These are phyloP conservation scores for Myriosclerotinia scirpicola DNA, from an alignment of 2,329 filamentous ascomycete genomes.

Conservation along the genomic window DNA sequence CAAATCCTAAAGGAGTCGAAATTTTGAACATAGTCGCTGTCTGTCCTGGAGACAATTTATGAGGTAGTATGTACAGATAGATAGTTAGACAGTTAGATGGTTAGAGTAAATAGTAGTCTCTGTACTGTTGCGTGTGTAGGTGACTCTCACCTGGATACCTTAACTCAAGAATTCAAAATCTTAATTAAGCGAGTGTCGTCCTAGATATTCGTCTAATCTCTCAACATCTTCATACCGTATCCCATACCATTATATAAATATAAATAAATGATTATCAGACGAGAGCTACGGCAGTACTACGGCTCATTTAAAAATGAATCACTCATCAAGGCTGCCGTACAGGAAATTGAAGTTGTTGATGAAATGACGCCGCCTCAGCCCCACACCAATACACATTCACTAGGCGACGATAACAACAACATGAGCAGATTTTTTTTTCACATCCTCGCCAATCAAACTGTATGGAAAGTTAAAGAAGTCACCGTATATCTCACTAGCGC, in stretches of 20 bases:
- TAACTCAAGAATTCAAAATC: no score
- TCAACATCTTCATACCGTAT: background rate
- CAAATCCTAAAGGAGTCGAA: no score
- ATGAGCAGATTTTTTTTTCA: background rate
- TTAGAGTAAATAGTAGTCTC: no score
- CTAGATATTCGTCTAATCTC: conserved; percentile 10
- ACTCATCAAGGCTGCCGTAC: background rate
- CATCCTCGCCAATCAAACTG: background rate
- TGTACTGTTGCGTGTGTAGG: no score
- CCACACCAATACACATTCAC: background rate
- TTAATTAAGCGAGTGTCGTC: background rate
- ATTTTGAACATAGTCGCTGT: no score
- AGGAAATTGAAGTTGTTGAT: background rate
- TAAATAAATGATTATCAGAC: background rate
- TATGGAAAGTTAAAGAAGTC: background rate
- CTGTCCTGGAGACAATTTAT: no score
- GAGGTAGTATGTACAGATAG: no score
- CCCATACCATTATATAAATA: background rate
- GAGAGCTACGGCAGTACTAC: background rate
- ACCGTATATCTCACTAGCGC: background rate
- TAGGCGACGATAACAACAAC: background rate
- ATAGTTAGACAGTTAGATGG: no score
- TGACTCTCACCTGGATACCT: no score
- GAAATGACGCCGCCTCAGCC: conserved; percentile 6
- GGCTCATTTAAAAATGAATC: background rate